Evolutionary conservation across 768 basidiomycete genomes (phyloP).

Genomic region (Leccinum barrowsii): DNA sequence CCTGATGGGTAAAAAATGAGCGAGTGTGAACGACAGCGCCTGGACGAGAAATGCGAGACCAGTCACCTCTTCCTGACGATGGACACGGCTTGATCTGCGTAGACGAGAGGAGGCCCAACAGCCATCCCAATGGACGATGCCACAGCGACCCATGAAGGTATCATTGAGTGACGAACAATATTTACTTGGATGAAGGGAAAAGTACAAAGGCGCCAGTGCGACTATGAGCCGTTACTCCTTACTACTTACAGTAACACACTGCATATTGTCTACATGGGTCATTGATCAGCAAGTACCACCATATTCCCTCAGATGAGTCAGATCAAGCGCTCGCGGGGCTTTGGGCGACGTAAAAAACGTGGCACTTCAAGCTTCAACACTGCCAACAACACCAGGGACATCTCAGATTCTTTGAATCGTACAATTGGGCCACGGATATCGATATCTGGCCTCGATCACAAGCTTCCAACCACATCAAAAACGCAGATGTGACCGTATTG

Average conservation of each 20-base stretch:
- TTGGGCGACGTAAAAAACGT: constrained; percentile 8
- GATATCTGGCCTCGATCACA: constrained; percentile 15
- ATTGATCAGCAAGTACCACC: background rate
- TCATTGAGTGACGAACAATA: constrained; percentile 23
- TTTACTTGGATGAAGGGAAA: background rate
- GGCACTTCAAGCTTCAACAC: background rate
- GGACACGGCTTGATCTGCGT: constrained; percentile 79
- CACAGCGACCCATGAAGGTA: constrained; percentile 63
- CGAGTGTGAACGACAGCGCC: constrained; percentile 1
- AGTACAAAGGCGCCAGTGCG: background rate
- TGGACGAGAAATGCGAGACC: constrained; percentile 1
- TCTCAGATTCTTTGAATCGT: background rate
- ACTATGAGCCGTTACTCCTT: constrained; percentile 5
- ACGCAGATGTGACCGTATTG: background rate
- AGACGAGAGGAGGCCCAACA: constrained; percentile 78
- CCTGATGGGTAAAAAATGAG: constrained; percentile 36
- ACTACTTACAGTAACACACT: background rate
- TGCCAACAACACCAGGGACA: background rate
- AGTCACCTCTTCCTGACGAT: constrained; percentile 72
- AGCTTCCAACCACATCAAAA: constrained; percentile 15
- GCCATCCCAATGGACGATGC: constrained; percentile 79
- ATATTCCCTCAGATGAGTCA: background rate
- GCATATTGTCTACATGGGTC: background rate
- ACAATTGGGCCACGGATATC: constrained; percentile 5
- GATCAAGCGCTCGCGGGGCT: constrained; percentile 2